Evolutionary conservation across 2,329 filamentous ascomycete species (phyloP), one percentile per base, ranked within the genome.

Genomic region (Penicillium nordicum): DNA sequence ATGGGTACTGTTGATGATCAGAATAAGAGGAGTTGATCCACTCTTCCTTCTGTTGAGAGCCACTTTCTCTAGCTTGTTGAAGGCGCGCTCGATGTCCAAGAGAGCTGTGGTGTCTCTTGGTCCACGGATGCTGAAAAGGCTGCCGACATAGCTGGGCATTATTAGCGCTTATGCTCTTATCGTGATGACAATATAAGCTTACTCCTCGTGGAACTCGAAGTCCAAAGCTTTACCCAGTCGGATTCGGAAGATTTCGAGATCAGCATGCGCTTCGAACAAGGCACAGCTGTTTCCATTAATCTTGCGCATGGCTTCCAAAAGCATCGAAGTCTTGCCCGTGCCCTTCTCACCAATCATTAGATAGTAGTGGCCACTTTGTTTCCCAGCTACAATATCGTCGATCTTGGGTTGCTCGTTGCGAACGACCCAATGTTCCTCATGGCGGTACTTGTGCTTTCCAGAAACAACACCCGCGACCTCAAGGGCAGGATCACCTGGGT

Each of bases 41-140:
- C 73, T 78, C 32, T 81, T 79, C 43, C 92, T 83, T 64, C 80
- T 81, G 56, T 60, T 61, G 45, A 99, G 77, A 0, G 94, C 94
- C 8, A 97, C 90, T 74, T 99, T 99, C 70, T 99, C 94, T 11
- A 99, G 79, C 75, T 99, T 99, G 80, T 99, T 99, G 72, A 99
- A 88, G 0, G 94, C 94, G 29, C 94, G 86, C 72, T 99, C 94
- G 60, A 99, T 97, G 71, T 99, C 94, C 1, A 99, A 81, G 34
- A 99, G 79, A 5, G 94, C 92, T 0, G 91, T 96, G 3, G 90
- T 92, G 68, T 99, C 94, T 42, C 94, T 84, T 0, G 94, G 94
- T 0, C 94, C 94, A 30, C 89, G 86, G 68, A 99, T 96, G 57
- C 90, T 96, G 74, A 99, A 99, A 58, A 99, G 88, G 6, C 90